Evolutionary conservation across 2,329 filamentous ascomycete species (phyloP).

Genomic region (Penicillium sp.): DNA sequence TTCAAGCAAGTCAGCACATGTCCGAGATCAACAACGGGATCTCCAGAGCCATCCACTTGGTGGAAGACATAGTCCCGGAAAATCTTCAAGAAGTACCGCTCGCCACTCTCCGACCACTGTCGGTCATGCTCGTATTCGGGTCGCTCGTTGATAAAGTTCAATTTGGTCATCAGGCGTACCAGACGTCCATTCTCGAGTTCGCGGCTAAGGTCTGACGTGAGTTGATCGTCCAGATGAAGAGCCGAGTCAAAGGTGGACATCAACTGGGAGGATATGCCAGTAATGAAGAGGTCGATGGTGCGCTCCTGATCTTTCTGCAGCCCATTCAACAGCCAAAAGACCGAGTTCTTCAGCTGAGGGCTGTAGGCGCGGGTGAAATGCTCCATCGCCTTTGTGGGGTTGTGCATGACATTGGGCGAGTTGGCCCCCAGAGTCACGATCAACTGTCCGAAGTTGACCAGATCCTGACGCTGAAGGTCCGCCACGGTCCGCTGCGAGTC

Average conservation of each 20-base stretch:
- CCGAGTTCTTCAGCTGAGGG: constrained; percentile 72
- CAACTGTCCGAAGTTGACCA: constrained; percentile 79
- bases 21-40: constrained; percentile 80
- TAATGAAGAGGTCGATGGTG: constrained; percentile 74
- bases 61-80: constrained; percentile 98
- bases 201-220: constrained; percentile 69
- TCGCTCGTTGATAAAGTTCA: constrained; percentile 86
- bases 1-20: constrained; percentile 86
- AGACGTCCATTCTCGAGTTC: constrained; percentile 90
- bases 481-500: constrained; percentile 68
- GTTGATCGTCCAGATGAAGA: constrained; percentile 76
- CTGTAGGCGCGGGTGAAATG: constrained; percentile 77
- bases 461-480: constrained; percentile 85
- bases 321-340: constrained; percentile 78
- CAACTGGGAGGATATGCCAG: constrained; percentile 75
- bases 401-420: constrained; percentile 60
- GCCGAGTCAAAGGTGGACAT: constrained; percentile 74
- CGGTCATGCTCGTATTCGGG: constrained; percentile 78
- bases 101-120: constrained; percentile 88
- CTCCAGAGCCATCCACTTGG: constrained; percentile 82
- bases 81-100: constrained; percentile 88
- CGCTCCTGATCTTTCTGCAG: constrained; percentile 65
- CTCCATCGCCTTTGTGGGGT: constrained; percentile 71
- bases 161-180: constrained; percentile 77
- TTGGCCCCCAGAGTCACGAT: constrained; percentile 81